Conservation (phyloP, 2,329 filamentous ascomycete genomes). For the Leptographium radiaticola region DNA sequence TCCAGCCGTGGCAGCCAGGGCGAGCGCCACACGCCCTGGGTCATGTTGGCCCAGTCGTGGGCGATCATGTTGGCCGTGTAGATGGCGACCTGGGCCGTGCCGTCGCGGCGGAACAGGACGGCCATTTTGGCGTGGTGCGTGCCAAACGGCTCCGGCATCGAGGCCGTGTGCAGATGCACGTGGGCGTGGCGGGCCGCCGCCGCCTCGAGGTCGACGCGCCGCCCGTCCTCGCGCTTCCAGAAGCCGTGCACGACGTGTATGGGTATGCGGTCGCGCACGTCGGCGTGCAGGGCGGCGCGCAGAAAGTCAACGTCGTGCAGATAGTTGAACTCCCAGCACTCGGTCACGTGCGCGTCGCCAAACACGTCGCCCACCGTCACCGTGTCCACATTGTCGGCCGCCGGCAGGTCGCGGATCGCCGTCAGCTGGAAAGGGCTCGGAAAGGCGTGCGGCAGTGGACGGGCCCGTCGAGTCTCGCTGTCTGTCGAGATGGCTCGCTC, state of each 20-base stretch:
- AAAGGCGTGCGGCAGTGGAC: neutral
- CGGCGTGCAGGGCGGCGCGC: conserved; percentile 38
- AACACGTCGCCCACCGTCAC: conserved; percentile 55
- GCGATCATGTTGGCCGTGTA: conserved; percentile 89
- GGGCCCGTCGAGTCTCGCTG: neutral
- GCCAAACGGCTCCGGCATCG: conserved; percentile 72
- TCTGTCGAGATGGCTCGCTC: neutral
- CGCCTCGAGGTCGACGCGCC: conserved; percentile 45
- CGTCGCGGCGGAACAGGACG: conserved; percentile 65
- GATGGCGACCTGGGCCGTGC: conserved; percentile 64
- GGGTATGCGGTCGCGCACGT: conserved; percentile 32
- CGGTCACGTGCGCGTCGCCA: conserved; percentile 58
- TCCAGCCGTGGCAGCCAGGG: conserved; percentile 44
- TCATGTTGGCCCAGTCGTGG: conserved; percentile 80
- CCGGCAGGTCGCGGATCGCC: conserved; percentile 49
- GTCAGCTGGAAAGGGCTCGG: conserved; percentile 54
- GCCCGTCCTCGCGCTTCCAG: conserved; percentile 54
- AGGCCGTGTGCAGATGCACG: conserved; percentile 57
- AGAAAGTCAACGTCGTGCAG: conserved; percentile 47
- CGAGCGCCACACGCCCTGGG: conserved; percentile 69
- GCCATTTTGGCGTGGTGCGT: conserved; percentile 86
- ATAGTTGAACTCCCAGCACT: conserved; percentile 61
- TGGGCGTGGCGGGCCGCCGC: conserved; percentile 50
- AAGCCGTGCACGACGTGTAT: conserved; percentile 48
- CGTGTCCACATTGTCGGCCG: conserved; percentile 48